These are phyloP conservation scores for Microstegium vimineum DNA, from an alignment of 176 grass and related monocot genomes.

Conservation along the genomic window DNA sequence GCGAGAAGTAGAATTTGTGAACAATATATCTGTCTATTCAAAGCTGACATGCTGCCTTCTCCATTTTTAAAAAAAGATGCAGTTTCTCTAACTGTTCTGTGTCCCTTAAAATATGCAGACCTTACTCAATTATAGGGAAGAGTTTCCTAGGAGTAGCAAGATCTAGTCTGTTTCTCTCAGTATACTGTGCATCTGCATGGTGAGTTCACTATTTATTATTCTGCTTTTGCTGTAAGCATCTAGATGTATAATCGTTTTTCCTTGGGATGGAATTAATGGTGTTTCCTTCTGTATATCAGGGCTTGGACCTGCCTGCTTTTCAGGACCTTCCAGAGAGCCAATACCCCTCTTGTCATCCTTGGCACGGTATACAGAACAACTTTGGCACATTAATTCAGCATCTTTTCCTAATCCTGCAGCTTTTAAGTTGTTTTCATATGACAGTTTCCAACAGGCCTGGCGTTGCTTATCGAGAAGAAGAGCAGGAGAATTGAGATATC, in stretches of 20 bases:
- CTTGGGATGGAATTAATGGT: background rate
- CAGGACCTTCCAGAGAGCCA: too few relatives aligned
- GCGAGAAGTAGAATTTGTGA: background rate
- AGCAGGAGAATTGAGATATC: too few relatives aligned
- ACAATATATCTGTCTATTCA: background rate
- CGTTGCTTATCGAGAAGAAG: too few relatives aligned
- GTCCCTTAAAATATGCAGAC: slow-evolving; percentile 45
- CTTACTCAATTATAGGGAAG: slow-evolving; percentile 84
- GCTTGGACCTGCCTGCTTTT: too few relatives aligned
- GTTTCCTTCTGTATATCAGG: too few relatives aligned
- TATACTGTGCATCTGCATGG: slow-evolving; percentile 90
- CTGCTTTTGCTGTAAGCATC: too few relatives aligned
- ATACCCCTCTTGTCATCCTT: too few relatives aligned
- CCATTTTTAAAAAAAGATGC: background rate
- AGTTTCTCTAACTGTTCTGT: slow-evolving; percentile 19
- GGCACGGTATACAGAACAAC: too few relatives aligned
- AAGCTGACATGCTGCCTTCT: slow-evolving; percentile 6
- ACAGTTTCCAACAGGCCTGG: too few relatives aligned
- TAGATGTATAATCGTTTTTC: background rate
- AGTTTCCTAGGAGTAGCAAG: slow-evolving; percentile 79
- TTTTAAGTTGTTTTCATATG: too few relatives aligned
- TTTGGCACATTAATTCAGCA: too few relatives aligned
- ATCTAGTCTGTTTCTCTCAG: slow-evolving; percentile 89
- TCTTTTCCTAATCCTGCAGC: too few relatives aligned
- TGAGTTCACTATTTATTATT: slow-evolving; percentile 27